Base-by-base conservation (phyloP, 306 rosid species). In the Styphnolobium japonicum region DNA sequence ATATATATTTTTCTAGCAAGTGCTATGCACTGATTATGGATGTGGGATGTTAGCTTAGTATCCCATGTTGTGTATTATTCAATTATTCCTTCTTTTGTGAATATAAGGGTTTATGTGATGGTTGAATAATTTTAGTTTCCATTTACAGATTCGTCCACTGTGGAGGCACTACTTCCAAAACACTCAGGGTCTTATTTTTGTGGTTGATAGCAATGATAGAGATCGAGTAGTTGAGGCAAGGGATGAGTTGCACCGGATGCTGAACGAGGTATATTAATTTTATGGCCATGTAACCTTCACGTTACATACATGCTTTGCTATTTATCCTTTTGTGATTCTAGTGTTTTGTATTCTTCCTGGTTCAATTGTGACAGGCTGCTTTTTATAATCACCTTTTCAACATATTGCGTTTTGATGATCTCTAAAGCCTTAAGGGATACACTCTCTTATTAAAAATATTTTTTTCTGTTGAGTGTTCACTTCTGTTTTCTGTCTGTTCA, bases 141-240 rank as follows among this genome's bases (percentile, higher is more conserved):
- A 29, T 49, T 29, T 60, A 43, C 84, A 94, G 98, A 94, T 94
- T 84, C 98, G 97, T 67, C 97, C 98, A 75, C 73, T 94, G 77
- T 94, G 98, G 98, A 94, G 98, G 91, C 98, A 94, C 90, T 94
- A 94, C 86, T 94, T 94, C 94, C 98, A 94, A 93, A 94, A 92
- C 87, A 94, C 98, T 1, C 98, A 94, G 86, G 97, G 98, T 77
- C 97, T 92, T 71, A 92, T 94, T 71, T 94, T 94, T 85, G 97
- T 94, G 87, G 98, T 94, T 81, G 98, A 94, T 86, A 92, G 97
- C 88, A 94, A 94, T 78, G 98, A 94, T 56, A 90, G 97, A 84
- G 98, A 92, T 85, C 92, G 98, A 61, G 90, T 90, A 77, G 93
- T 92, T 51, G 98, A 94, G 88, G 98, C 98, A 73, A 92, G 97